Percentiles rank a stretch among this genome's conserved stretches.
Evolutionary conservation across 768 basidiomycete genomes (phyloP).

Genomic region (Collybia sordida): DNA sequence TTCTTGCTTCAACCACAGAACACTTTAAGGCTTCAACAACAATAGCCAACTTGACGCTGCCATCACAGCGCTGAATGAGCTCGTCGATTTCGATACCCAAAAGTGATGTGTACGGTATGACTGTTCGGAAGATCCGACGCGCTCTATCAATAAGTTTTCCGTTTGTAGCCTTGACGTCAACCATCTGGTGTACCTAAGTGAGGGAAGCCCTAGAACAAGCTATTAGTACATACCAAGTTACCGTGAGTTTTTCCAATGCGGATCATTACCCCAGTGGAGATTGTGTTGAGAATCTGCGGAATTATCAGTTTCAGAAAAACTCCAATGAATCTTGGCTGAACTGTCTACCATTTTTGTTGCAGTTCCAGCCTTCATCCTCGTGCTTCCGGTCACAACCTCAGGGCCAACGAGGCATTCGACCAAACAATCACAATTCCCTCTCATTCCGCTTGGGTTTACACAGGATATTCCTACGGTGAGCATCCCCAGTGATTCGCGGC

Average conservation of each 20-base stretch:
- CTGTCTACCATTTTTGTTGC: constrained; percentile 32
- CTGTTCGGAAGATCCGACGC: constrained; percentile 26
- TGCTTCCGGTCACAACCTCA: constrained; percentile 32
- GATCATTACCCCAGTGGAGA: constrained; percentile 32
- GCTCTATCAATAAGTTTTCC: constrained; percentile 28
- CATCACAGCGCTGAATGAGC: constrained; percentile 25
- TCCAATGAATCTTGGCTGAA: background rate
- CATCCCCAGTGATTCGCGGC: constrained; percentile 16
- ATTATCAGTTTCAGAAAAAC: background rate
- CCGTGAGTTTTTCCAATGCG: constrained; percentile 34
- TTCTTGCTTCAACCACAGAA: constrained; percentile 14
- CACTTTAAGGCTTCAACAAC: constrained; percentile 23
- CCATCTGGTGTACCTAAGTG: constrained; percentile 21
- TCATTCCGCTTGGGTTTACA: constrained; percentile 24
- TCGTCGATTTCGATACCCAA: constrained; percentile 26
- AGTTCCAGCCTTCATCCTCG: constrained; percentile 35
- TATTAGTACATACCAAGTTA: constrained; percentile 23
- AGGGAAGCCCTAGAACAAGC: background rate
- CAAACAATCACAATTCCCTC: constrained; percentile 22
- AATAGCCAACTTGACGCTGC: constrained; percentile 30
- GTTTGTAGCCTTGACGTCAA: constrained; percentile 30
- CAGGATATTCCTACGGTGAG: constrained; percentile 30
- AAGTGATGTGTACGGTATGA: constrained; percentile 17
- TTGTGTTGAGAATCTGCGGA: constrained; percentile 33
- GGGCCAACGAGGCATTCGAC: constrained; percentile 30